Percentiles rank a stretch among this genome's conserved stretches.
Conservation (phyloP, 2,329 filamentous ascomycete species). For the Trichoderma citrinoviride region DNA sequence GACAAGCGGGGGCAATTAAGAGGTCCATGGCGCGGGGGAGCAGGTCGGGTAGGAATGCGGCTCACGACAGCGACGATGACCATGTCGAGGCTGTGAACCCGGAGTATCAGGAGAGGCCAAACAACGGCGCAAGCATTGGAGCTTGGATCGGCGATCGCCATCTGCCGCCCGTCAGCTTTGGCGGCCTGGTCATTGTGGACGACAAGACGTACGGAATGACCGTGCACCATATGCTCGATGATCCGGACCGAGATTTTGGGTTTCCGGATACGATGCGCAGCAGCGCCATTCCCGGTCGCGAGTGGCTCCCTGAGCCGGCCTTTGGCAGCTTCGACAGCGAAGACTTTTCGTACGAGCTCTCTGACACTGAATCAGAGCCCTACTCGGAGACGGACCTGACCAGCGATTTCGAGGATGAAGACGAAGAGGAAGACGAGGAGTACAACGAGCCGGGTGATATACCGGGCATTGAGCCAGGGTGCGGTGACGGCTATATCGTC, state of each 20-base stretch:
- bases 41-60: neutral
- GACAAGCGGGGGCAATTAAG: conserved; percentile 34
- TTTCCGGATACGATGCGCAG: conserved; percentile 34
- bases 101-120: conserved; percentile 72
- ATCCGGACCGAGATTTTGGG: conserved; percentile 50
- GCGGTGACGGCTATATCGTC: conserved; percentile 74
- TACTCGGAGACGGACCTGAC: conserved; percentile 52
- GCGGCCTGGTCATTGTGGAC: conserved; percentile 82
- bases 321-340: conserved; percentile 48
- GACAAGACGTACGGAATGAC: conserved; percentile 88
- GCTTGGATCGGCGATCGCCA: conserved; percentile 84
- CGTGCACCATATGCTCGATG: conserved; percentile 93
- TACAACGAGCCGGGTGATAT: conserved; percentile 70
- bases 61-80: conserved; percentile 38
- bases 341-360: conserved; percentile 60
- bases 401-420: conserved; percentile 51
- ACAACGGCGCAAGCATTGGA: conserved; percentile 88
- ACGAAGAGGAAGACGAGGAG: conserved; percentile 54
- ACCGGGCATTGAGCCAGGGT: conserved; percentile 70
- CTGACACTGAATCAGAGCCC: conserved; percentile 57
- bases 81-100: conserved; percentile 59
- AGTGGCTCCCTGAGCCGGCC: conserved; percentile 45
- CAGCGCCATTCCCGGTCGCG: conserved; percentile 41
- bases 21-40: conserved; percentile 34
- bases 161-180: conserved; percentile 85